Evolutionary conservation across 805 yeast genomes (phyloP).

Genomic region (Spathaspora gorwiae): DNA sequence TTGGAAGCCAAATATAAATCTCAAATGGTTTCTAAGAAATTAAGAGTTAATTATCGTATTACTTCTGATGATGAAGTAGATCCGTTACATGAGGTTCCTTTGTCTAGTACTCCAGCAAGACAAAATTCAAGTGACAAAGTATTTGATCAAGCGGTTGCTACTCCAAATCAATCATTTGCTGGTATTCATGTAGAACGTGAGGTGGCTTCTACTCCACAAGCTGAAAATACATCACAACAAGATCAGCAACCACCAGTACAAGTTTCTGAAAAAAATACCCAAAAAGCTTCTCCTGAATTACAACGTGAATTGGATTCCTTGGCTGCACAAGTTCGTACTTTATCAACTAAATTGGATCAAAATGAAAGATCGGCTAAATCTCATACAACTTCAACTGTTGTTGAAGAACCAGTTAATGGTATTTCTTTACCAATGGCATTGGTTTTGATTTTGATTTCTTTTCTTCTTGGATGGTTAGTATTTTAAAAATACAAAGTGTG

Average conservation of each 20-base stretch:
- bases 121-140: no score
- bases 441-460: slow-evolving; percentile 42
- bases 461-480: slow-evolving; percentile 72
- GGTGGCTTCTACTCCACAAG: slow-evolving; percentile 13
- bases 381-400: not conserved
- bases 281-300: slow-evolving; percentile 21
- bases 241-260: slow-evolving; percentile 1
- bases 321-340: slow-evolving; percentile 31
- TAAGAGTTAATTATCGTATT: slow-evolving; percentile 51
- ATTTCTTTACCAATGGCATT: slow-evolving; percentile 52
- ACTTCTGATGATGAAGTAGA: slow-evolving; percentile 4
- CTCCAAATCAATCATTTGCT: not conserved
- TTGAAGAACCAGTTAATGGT: slow-evolving; percentile 36
- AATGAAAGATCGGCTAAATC: slow-evolving; percentile 16
- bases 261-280: slow-evolving; percentile 1
- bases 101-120: no score
- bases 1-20: slow-evolving; percentile 57
- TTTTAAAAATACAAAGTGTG: slow-evolving; percentile 30
- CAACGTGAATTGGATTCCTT: slow-evolving; percentile 34
- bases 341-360: slow-evolving; percentile 43
- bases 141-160: not conserved
- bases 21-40: slow-evolving; percentile 58
- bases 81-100: not conserved
- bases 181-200: slow-evolving; percentile 6
- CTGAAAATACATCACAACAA: slow-evolving; percentile 1